These are phyloP conservation scores for Acanthamoeba castellanii DNA, from an alignment of 208 protist genomes.

Conservation along the genomic window DNA sequence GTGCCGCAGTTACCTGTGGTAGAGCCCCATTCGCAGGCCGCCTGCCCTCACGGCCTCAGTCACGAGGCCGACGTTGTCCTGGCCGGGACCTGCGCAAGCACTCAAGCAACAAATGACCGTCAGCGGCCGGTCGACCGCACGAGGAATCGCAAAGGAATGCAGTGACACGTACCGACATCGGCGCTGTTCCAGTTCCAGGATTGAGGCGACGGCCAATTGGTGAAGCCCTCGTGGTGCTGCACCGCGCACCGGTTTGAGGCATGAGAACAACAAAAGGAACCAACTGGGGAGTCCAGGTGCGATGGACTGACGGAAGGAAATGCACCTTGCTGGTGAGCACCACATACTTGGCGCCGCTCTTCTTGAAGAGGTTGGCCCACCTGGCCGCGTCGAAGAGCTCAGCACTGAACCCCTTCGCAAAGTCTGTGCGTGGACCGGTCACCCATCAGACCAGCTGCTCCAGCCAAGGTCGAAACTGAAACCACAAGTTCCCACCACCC, in stretches of 20 bases:
- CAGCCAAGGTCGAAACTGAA: too few species aligned
- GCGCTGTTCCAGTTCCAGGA: constrained; percentile 83
- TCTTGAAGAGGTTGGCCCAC: constrained; percentile 81
- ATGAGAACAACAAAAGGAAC: too few species aligned
- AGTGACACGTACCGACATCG: constrained; percentile 11
- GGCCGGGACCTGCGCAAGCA: constrained; percentile 72
- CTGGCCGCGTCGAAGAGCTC: constrained; percentile 78
- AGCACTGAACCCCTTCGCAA: constrained; percentile 79
- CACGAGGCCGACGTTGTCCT: constrained; percentile 51
- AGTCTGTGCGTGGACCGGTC: constrained; percentile 42
- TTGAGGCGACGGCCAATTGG: constrained; percentile 70
- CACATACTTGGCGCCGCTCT: constrained; percentile 84
- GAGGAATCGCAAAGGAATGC: too few species aligned
- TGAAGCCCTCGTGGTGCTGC: constrained; percentile 87
- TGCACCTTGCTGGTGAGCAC: constrained; percentile 79
- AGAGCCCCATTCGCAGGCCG: constrained; percentile 81
- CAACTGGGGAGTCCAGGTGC: background rate
- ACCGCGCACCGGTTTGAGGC: too few species aligned
- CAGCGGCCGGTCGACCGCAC: too few species aligned
- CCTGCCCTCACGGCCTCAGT: constrained; percentile 52
- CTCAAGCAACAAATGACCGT: background rate
- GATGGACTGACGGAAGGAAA: background rate
- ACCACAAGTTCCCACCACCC: too few species aligned
- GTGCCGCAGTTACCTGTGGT: constrained; percentile 76
- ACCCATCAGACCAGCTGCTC: too few species aligned